A percentile compares a stretch with the other conserved stretches of the same genome.
These are phyloP conservation scores for Acacia crassicarpa DNA, from an alignment of 306 rosid species.

Conservation along the genomic window DNA sequence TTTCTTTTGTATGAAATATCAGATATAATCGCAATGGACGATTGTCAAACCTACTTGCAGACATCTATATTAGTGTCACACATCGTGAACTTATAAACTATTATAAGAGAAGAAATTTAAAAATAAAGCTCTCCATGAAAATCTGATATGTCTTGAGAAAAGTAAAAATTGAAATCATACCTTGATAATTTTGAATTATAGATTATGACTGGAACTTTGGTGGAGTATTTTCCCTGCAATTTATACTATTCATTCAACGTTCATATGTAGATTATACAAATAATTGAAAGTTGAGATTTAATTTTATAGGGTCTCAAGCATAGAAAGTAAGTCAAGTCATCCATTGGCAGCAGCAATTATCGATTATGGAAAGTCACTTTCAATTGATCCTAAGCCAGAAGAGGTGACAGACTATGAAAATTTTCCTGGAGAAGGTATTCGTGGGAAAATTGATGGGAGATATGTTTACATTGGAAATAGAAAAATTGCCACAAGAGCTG, in stretches of 20 bases:
- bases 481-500: slow-evolving; percentile 69
- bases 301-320: slow-evolving; percentile 77
- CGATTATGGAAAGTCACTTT: slow-evolving; percentile 71
- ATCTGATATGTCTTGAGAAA: neutral
- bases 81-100: neutral
- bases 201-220: neutral
- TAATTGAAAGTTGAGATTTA: neutral
- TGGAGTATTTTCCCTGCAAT: neutral
- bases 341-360: slow-evolving; percentile 86
- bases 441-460: slow-evolving; percentile 66
- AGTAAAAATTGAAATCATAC: neutral
- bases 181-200: neutral
- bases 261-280: neutral
- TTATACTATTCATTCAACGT: neutral
- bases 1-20: neutral
- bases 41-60: neutral
- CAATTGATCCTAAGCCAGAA: slow-evolving; percentile 72
- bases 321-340: slow-evolving; percentile 96
- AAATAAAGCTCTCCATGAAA: neutral
- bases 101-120: neutral
- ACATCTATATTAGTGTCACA: neutral
- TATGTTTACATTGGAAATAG: slow-evolving; percentile 76
- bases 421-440: slow-evolving; percentile 90
- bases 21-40: neutral
- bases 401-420: slow-evolving; percentile 69